Base-by-base conservation (phyloP, 1,139 yeast genomes). In the Zygosaccharomyces pseudobailii region DNA sequence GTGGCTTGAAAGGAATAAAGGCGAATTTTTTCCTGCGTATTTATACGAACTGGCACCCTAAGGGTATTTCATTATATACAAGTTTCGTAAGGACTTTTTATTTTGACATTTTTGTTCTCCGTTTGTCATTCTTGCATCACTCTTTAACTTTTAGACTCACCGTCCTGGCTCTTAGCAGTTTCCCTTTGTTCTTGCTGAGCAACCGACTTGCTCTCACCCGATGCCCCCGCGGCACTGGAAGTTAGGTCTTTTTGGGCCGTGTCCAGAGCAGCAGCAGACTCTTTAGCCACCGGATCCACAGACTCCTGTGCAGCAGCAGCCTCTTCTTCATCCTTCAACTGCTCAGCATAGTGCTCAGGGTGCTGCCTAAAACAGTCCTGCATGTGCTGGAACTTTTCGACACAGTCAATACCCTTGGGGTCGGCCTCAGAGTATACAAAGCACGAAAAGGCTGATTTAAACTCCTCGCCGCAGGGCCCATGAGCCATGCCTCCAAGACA, bases 401-500 rank as follows among this genome's bases (percentile, higher is more conserved):
- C 84, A 72, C 99, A 92, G 66, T 94, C 97, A 53, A 87, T 84
- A 47, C 98, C 98, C 74, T 92, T 92, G 63, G 97, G 97, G 65
- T 92, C 99, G 48, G 87, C 84, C 65, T 85, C 89, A 9, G 97
- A 89, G 74, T 86, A 90, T 33, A 94, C 92, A 64, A 94, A 94
- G 69, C 99, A 94, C 7, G 96, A 78, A 67, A 94, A 94, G 0
- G 98, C 97, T 49, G 80, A 92, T 73, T 92, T 90, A 75, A 90
- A 92, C 71, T 92, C 97, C 66, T 87, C 96, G 48, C 98, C 98
- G 71, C 98, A 90, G 50, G 98, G 97, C 0, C 98, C 98, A 55
- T 89, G 77, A 37, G 98, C 97, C 97, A 92, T 92, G 43, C 98
- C 98, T 36, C 98, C 98, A 51, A 94, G 75, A 71, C 99, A 94